Evolutionary conservation across 192 early-diverging fungal genomes (phyloP), one percentile per base, ranked within the genome.

Genomic region (Radiomyces spectabilis): DNA sequence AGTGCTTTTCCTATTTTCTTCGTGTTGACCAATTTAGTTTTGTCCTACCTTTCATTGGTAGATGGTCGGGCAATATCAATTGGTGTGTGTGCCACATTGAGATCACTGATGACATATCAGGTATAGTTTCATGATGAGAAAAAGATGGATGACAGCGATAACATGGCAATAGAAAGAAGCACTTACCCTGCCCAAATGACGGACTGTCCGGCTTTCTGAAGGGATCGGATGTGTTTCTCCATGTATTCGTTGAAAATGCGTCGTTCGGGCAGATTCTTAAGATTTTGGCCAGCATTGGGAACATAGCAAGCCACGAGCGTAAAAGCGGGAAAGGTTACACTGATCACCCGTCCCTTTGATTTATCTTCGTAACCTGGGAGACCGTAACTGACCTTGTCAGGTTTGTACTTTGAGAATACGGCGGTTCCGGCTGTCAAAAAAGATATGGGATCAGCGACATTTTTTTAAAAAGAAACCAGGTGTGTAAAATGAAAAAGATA

Each of bases 51-150:
- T n/a, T 57, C 39, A 74, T 94, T 94, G 12, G 82, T 77, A 19
- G 78, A 61, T 0, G 92, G 92, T 25, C 78, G 71, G 1, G 87
- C 75, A 44, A 94, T 62, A 65, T 94, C 92, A 29, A 84, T 66
- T 41, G 74, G 74, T 52, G 74, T 74, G 54, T 92, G 91, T 0
- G 89, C 88, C 15, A 94, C 92, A 66, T 94, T 92, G 41, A 94
- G 62, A 68, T 94, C 89, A 27, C 71, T 63, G 41, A 30, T 34
- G 15, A 33, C 38, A 29, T 26, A 32, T 18, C 24, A 26, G n/a
- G 29, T 35, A 37, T 40, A n/a, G n/a, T 24, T n/a, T n/a, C n/a
- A n/a, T n/a, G n/a, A n/a, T n/a, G n/a, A n/a, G 22, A 43, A 35
- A 30, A 7, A 48, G 16, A 39, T 39, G 13, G 16, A 16, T 39